These are phyloP conservation scores for Colletotrichum musicola DNA, from an alignment of 2,329 filamentous ascomycete genomes.

Conservation along the genomic window DNA sequence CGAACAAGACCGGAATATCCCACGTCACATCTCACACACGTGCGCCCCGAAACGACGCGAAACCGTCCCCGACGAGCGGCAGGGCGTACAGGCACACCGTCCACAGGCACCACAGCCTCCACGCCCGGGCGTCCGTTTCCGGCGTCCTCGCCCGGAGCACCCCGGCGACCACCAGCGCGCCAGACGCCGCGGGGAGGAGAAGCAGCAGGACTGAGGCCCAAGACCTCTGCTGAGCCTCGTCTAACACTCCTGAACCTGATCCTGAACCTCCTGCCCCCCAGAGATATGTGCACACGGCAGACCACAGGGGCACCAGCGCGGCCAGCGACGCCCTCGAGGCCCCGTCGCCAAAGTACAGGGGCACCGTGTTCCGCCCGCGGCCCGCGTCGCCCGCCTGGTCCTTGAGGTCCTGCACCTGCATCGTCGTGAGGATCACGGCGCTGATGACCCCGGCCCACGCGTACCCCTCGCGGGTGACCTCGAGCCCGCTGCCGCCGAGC, in stretches of 20 bases:
- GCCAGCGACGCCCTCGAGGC: conserved; percentile 24
- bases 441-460: conserved; percentile 43
- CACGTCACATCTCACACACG: conserved; percentile 9
- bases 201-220: neutral
- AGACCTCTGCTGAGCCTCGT: neutral
- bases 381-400: conserved; percentile 45
- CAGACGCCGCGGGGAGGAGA: conserved; percentile 1
- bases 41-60: conserved; percentile 26
- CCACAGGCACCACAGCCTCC: conserved; percentile 38
- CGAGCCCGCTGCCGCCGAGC: conserved; percentile 20
- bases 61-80: conserved; percentile 34
- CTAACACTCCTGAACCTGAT: neutral
- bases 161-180: conserved; percentile 21
- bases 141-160: conserved; percentile 30
- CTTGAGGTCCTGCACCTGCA: conserved; percentile 46
- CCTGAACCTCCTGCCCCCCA: conserved; percentile 13
- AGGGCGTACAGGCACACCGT: conserved; percentile 34
- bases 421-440: conserved; percentile 44
- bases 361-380: conserved; percentile 44
- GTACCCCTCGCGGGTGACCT: conserved; percentile 33
- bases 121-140: conserved; percentile 31
- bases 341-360: conserved; percentile 45
- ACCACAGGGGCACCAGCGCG: conserved; percentile 29
- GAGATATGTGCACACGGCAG: conserved; percentile 23
- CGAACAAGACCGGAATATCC: too few species aligned